phyloP scores from a whole-genome alignment of 2,329 filamentous ascomycete genomes.

The Clarireedia hainanense region DNA sequence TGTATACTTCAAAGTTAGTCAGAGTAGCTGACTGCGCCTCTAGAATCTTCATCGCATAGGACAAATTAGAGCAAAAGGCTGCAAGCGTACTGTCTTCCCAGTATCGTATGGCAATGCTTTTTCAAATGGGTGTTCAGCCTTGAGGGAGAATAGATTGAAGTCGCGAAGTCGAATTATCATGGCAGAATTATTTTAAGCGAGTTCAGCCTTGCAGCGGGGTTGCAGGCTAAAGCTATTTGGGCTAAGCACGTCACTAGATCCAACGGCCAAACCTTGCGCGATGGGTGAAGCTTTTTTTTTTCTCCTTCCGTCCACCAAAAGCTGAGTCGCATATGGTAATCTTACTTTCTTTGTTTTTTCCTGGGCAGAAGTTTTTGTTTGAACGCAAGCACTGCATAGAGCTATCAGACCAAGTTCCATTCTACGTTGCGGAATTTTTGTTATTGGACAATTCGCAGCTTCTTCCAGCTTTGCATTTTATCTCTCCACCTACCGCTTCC shows the following conservation, averaged over 20 bases:
- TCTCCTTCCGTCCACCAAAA: not conserved
- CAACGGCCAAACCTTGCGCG: not conserved
- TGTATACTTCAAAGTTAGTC: constrained; percentile 66
- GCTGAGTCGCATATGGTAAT: too few relatives aligned
- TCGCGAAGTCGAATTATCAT: not conserved
- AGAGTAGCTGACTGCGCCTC: constrained; percentile 62
- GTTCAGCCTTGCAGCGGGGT: constrained; percentile 6
- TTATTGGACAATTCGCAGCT: not conserved
- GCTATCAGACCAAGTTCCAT: too few relatives aligned
- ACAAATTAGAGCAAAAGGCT: not conserved
- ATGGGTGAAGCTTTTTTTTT: not conserved
- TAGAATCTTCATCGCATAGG: constrained; percentile 52
- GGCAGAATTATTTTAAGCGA: constrained; percentile 7
- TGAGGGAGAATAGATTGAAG: constrained; percentile 5
- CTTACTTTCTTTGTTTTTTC: too few relatives aligned
- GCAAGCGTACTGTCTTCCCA: not conserved
- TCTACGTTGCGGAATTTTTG: not conserved
- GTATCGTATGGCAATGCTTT: not conserved
- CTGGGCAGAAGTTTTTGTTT: too few relatives aligned
- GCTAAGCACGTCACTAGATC: constrained; percentile 7
- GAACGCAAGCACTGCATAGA: too few relatives aligned
- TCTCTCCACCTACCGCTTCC: too few relatives aligned
- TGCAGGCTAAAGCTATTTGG: not conserved
- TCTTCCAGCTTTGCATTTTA: not conserved
- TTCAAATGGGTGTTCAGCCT: constrained; percentile 9